Percentiles rank a stretch among this genome's conserved stretches.
Conservation (phyloP, 441 rosid genomes). For the Mallotus repandus region DNA sequence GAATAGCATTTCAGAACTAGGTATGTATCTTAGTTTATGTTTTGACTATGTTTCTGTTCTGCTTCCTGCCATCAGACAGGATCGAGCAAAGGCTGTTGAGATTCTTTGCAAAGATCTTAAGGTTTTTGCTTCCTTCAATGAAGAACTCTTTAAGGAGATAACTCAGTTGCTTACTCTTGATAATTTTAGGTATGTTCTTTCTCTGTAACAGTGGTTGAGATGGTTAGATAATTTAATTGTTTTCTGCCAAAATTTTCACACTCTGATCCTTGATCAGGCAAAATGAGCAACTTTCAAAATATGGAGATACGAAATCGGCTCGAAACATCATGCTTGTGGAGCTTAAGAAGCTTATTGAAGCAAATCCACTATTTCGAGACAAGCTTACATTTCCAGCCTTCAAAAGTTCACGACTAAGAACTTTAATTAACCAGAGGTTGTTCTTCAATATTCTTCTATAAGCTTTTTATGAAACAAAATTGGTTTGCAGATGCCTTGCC, state of each 20-base stretch:
- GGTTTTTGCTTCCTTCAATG: constrained; percentile 50
- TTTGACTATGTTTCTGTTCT: constrained; percentile 1
- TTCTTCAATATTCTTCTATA: constrained; percentile 13
- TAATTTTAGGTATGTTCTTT: constrained; percentile 42
- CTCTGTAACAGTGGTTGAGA: neutral
- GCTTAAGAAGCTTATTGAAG: constrained; percentile 84
- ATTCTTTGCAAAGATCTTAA: constrained; percentile 51
- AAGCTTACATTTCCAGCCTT: constrained; percentile 73
- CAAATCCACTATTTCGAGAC: constrained; percentile 86
- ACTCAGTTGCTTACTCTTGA: constrained; percentile 50
- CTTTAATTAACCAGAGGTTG: constrained; percentile 89
- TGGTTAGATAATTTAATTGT: neutral
- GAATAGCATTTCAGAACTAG: neutral
- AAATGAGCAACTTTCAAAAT: constrained; percentile 92
- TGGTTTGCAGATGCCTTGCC: neutral
- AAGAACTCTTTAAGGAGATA: constrained; percentile 59
- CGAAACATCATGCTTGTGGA: constrained; percentile 80
- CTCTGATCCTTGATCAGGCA: constrained; percentile 45
- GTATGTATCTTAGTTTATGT: constrained; percentile 1
- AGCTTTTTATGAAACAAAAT: constrained; percentile 4
- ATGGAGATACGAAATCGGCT: constrained; percentile 91
- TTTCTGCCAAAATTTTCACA: neutral
- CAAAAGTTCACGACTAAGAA: constrained; percentile 73
- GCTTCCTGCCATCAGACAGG: constrained; percentile 39
- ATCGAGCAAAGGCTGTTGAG: constrained; percentile 53